These are phyloP conservation scores for Ustilago tritici DNA, from an alignment of 1,284 basidiomycete genomes.

Conservation along the genomic window DNA sequence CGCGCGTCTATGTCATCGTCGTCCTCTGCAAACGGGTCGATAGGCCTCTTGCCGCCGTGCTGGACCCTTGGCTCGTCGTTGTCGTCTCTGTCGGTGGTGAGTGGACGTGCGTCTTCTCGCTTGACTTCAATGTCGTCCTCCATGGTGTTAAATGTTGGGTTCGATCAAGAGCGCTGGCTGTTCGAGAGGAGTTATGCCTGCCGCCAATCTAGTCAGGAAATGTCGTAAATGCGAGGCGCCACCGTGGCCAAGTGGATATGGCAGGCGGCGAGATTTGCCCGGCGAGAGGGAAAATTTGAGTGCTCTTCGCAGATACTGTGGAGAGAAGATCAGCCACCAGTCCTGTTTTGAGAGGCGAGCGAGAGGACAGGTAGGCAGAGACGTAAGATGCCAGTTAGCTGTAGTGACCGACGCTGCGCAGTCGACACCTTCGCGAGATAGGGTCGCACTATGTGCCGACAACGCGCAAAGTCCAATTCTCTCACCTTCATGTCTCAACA, in stretches of 20 bases:
- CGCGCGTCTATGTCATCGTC: constrained; percentile 52
- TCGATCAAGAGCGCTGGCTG: constrained; percentile 13
- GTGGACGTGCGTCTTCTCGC: constrained; percentile 22
- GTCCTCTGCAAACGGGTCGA: constrained; percentile 51
- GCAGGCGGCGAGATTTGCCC: neutral
- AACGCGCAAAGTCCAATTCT: constrained; percentile 18
- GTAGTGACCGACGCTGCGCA: neutral
- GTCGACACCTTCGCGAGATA: constrained; percentile 4
- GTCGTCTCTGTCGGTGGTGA: neutral
- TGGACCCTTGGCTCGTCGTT: constrained; percentile 22
- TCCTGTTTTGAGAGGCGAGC: constrained; percentile 1
- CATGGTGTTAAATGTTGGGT: constrained; percentile 16
- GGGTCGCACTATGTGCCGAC: constrained; percentile 6
- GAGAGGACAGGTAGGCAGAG: neutral
- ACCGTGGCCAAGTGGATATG: neutral
- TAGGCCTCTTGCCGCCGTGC: constrained; percentile 32
- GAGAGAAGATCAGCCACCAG: neutral
- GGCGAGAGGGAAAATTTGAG: neutral
- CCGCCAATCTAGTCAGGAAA: neutral
- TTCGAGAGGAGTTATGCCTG: neutral
- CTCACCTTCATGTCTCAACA: neutral
- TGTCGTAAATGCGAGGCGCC: neutral
- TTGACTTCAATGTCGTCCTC: constrained; percentile 42
- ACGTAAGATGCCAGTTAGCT: neutral
- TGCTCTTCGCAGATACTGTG: neutral